A percentile compares a stretch with the other conserved stretches of the same genome.
Evolutionary conservation across 2,329 filamentous ascomycete genomes (phyloP).

Genomic region (Colletotrichum somersetense): DNA sequence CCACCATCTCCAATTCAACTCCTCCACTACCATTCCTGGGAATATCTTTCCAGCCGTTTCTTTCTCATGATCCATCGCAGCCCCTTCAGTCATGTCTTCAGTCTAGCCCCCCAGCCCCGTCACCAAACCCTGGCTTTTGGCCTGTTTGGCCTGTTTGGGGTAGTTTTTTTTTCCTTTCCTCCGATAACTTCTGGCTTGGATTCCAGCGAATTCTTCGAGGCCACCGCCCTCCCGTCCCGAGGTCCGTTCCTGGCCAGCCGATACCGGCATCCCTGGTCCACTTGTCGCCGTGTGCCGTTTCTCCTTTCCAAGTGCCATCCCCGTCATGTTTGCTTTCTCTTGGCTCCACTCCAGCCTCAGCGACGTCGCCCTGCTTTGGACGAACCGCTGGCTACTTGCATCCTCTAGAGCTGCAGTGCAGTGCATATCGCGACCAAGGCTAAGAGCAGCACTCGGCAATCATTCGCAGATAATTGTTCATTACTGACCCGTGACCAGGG

Average conservation of each 20-base stretch:
- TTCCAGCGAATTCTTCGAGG: conserved; percentile 8
- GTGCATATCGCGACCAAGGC: conserved; percentile 15
- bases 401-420: background rate
- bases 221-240: conserved; percentile 21
- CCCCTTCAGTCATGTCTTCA: conserved; percentile 19
- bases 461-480: conserved; percentile 7
- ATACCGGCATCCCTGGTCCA: conserved; percentile 15
- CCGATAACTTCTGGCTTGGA: conserved; percentile 9
- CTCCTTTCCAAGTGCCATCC: conserved; percentile 12
- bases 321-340: conserved; percentile 7
- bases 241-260: conserved; percentile 16
- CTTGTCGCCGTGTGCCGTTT: conserved; percentile 27
- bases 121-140: conserved; percentile 27
- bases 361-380: conserved; percentile 2
- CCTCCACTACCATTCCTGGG: conserved; percentile 1
- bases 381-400: conserved; percentile 30
- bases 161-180: background rate
- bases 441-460: conserved; percentile 5
- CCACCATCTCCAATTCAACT: conserved; percentile 12
- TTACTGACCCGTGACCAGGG: conserved; percentile 28
- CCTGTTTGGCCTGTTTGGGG: too few relatives aligned
- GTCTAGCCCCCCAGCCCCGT: conserved; percentile 28
- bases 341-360: conserved; percentile 4
- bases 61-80: conserved; percentile 13
- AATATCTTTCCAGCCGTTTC: conserved; percentile 1